Base-by-base conservation (phyloP, 768 basidiomycete species). In the Mycena floridula region DNA sequence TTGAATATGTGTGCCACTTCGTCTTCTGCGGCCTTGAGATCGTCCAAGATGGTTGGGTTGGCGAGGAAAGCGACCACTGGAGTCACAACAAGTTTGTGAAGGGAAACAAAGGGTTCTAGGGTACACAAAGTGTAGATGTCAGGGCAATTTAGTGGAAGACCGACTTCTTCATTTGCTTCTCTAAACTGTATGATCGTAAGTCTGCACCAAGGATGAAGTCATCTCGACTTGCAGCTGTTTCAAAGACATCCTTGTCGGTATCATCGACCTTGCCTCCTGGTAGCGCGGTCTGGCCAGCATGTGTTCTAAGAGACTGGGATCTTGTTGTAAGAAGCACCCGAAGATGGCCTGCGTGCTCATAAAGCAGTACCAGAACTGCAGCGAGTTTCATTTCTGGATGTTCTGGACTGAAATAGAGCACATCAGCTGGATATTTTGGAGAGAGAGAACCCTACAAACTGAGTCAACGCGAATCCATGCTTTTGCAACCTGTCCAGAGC, bases 111-210 rank as follows among this genome's bases (percentile, higher is more conserved):
- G 1, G 89, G 85, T 23, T 79, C 74, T 26, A 89, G 64, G 15
- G 71, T 64, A 23, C 79, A 79, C 16, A 91, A 58, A 2, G 72
- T 70, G 54, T 83, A 73, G 15, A 90, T 64, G 39, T 76, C 60
- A 0, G 80, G 74, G 28, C 72, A 74, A 42, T 68, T 45, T 2
- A 79, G 57, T 0, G 87, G 81, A 2, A 94, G 69, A 1, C 64
- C 78, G 16, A 94, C 85, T 67, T 95, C 92, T 65, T 95, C 92
- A 44, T 78, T 60, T 0, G 92, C 92, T 63, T 95, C 92, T 46
- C 92, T 72, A 39, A 74, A 74, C 91, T 93, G 55, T 12, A 30
- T 22, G 22, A 36, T 23, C 36, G 28, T 27, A 25, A n/a, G 9
- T 9, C 32, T 6, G 16, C 23, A 13, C 13, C 13, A 18, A 15